Conservation (phyloP, 2,329 filamentous ascomycete species). For the Lojkania enalia region DNA sequence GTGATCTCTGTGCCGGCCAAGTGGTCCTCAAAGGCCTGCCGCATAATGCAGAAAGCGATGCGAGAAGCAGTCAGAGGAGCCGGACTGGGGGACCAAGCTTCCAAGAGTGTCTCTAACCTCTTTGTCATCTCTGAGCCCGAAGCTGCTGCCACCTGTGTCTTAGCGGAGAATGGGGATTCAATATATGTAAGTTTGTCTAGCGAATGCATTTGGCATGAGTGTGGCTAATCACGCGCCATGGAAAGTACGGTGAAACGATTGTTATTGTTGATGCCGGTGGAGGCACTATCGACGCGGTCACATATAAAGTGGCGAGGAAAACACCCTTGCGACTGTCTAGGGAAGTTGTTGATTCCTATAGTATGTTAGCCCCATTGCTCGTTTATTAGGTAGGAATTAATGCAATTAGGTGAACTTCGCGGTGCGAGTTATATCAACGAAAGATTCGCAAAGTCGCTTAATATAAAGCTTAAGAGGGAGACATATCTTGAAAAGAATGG, state of each 20-base stretch:
- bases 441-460: constrained; percentile 23
- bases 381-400: constrained; percentile 1
- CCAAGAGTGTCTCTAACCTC: constrained; percentile 11
- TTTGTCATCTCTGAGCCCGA: constrained; percentile 28
- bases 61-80: constrained; percentile 14
- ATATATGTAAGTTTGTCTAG: constrained; percentile 13
- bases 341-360: constrained; percentile 18
- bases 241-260: constrained; percentile 14
- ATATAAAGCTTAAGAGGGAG: constrained; percentile 22
- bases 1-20: constrained; percentile 25
- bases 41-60: constrained; percentile 20
- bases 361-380: constrained; percentile 12
- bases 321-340: constrained; percentile 12
- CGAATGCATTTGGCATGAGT: too few relatives aligned
- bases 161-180: constrained; percentile 15
- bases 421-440: constrained; percentile 40
- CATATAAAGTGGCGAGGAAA: constrained; percentile 12
- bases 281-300: constrained; percentile 23
- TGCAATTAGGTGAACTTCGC: constrained; percentile 25
- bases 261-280: constrained; percentile 24
- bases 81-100: constrained; percentile 10
- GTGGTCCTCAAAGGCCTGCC: constrained; percentile 20
- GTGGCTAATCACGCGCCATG: too few relatives aligned
- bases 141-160: constrained; percentile 22
- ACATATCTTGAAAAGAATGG: constrained; percentile 18